phyloP scores from a whole-genome alignment of 2,329 filamentous ascomycete genomes.

The Herpotrichia juniperi region DNA sequence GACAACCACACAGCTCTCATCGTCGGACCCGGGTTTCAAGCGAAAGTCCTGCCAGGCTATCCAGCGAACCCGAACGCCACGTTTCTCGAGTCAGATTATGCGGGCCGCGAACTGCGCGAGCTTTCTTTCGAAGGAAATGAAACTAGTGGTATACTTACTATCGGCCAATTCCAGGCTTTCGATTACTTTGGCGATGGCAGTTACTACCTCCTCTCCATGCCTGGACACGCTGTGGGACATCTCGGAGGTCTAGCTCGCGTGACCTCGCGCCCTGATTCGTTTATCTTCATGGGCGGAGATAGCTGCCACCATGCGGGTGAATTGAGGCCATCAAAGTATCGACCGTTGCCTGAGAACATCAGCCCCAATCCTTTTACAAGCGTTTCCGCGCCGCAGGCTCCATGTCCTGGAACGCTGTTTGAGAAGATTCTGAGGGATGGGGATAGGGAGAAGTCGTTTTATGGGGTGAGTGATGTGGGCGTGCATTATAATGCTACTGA shows the following conservation, averaged over 20 bases:
- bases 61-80: slow-evolving; percentile 36
- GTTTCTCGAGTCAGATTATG: slow-evolving; percentile 14
- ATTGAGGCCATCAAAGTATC: slow-evolving; percentile 14
- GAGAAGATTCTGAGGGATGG: neutral
- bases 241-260: slow-evolving; percentile 55
- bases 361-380: neutral
- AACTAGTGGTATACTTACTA: slow-evolving; percentile 30
- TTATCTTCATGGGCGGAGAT: slow-evolving; percentile 26
- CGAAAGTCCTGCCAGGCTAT: slow-evolving; percentile 53
- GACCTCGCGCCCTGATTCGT: slow-evolving; percentile 6
- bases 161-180: slow-evolving; percentile 52
- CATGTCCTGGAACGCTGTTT: neutral
- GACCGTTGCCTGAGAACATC: slow-evolving; percentile 6
- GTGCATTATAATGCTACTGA: neutral
- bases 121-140: slow-evolving; percentile 9
- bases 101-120: slow-evolving; percentile 5
- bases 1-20: slow-evolving; percentile 52
- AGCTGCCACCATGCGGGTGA: slow-evolving; percentile 18
- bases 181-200: slow-evolving; percentile 62
- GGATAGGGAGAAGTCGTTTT: neutral
- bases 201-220: slow-evolving; percentile 60
- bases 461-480: neutral
- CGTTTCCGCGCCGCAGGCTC: neutral
- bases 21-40: slow-evolving; percentile 59
- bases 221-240: slow-evolving; percentile 58